phyloP scores from a whole-genome alignment of 2,329 filamentous ascomycete species.

The Albophoma yamanashiensis region DNA sequence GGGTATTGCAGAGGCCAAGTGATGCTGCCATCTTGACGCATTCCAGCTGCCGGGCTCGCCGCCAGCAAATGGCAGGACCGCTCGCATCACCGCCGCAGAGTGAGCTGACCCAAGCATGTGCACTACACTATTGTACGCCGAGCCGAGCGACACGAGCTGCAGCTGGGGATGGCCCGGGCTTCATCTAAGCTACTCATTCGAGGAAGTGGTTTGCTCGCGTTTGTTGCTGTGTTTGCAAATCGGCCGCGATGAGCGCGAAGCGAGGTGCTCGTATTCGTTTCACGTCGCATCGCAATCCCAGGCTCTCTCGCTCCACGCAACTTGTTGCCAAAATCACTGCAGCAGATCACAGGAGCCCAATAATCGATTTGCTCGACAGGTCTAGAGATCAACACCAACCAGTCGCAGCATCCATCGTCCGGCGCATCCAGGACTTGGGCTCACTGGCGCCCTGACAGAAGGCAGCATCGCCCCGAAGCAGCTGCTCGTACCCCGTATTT shows the following conservation, averaged over 20 bases:
- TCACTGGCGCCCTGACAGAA: neutral
- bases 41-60: constrained; percentile 11
- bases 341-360: neutral
- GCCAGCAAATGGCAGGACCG: neutral
- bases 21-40: constrained; percentile 12
- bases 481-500: too few species aligned
- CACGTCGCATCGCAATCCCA: neutral
- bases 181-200: too few species aligned
- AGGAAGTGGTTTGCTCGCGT: neutral
- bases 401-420: neutral
- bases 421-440: neutral
- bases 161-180: too few species aligned
- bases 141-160: neutral
- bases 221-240: neutral
- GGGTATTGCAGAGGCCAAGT: neutral
- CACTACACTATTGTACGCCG: neutral
- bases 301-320: neutral
- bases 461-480: neutral
- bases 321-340: neutral
- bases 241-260: neutral
- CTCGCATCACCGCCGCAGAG: neutral
- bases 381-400: neutral
- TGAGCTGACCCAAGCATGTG: neutral
- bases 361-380: neutral
- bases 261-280: neutral